Percentiles rank a stretch among this genome's conserved stretches.
These are phyloP conservation scores for Penicillium tannophilum DNA, from an alignment of 495 filamentous ascomycete species.

Conservation along the genomic window DNA sequence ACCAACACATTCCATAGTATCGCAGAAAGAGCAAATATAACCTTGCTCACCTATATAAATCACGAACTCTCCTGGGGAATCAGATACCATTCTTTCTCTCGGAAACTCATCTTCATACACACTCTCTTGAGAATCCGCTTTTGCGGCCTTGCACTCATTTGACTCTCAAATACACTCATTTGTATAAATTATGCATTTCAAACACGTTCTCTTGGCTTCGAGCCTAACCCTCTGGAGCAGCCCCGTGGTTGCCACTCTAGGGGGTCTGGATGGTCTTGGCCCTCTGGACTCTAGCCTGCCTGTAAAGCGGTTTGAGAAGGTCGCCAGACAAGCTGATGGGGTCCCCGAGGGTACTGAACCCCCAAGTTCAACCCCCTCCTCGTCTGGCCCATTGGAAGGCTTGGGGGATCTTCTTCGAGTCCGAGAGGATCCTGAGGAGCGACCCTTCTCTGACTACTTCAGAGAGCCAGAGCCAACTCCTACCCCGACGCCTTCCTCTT, in stretches of 20 bases:
- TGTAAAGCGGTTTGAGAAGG: not conserved
- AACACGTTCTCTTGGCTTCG: not conserved
- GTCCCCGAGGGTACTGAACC: not conserved
- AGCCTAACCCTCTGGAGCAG: constrained; percentile 10
- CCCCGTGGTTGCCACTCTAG: not conserved
- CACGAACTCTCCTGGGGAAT: not conserved
- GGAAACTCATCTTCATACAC: not conserved
- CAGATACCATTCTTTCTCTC: not conserved
- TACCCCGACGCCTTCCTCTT: not conserved
- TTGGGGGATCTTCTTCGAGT: not conserved
- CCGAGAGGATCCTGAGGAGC: no score
- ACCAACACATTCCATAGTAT: no score
- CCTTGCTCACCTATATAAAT: not conserved
- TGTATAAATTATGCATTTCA: constrained; percentile 2
- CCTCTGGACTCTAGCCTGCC: not conserved
- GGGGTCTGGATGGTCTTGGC: not conserved
- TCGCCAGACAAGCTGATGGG: not conserved
- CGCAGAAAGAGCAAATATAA: no score
- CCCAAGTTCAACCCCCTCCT: not conserved
- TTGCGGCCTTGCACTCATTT: not conserved
- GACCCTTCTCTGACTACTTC: no score
- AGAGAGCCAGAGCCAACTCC: not conserved
- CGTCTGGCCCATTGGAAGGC: not conserved
- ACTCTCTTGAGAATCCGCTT: not conserved
- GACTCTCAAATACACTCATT: not conserved